Percentiles rank a stretch among this genome's conserved stretches.
phyloP scores from a whole-genome alignment of 768 basidiomycete species.

The Kwoniella shandongensis region DNA sequence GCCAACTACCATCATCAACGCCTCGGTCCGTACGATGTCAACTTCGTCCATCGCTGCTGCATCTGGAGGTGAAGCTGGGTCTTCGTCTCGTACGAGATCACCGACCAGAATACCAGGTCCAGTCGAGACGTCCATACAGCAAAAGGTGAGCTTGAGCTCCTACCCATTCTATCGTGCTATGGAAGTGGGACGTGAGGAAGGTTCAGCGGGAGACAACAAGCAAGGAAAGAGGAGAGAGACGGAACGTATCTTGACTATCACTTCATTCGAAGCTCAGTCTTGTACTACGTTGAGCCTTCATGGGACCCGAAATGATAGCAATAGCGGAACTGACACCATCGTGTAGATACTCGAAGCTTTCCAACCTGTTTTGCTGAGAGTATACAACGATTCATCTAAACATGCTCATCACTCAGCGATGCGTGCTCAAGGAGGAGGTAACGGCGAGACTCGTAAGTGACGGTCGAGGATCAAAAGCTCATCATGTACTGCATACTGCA shows the following conservation, averaged over 20 bases:
- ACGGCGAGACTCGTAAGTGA: constrained; percentile 56
- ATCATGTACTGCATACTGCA: too few relatives aligned
- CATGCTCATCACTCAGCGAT: constrained; percentile 56
- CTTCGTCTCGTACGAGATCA: constrained; percentile 5
- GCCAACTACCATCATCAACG: background rate
- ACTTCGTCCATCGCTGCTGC: too few relatives aligned
- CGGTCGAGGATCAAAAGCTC: background rate
- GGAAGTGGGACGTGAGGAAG: too few relatives aligned
- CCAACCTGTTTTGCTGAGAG: constrained; percentile 48
- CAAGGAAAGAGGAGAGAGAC: too few relatives aligned
- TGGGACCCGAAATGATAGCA: too few relatives aligned
- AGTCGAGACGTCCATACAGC: constrained; percentile 50
- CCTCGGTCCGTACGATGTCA: background rate
- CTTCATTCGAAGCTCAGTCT: too few relatives aligned
- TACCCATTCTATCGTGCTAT: background rate
- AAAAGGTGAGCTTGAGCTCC: constrained; percentile 40
- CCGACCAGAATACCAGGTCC: constrained; percentile 47
- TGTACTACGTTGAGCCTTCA: too few relatives aligned
- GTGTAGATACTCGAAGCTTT: constrained; percentile 53
- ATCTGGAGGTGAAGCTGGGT: too few relatives aligned
- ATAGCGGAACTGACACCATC: background rate
- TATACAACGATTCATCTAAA: constrained; percentile 55
- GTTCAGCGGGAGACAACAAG: too few relatives aligned
- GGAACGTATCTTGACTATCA: too few relatives aligned
- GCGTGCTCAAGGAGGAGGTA: constrained; percentile 53